These are phyloP conservation scores for Xylariaceae sp. DNA, from an alignment of 2,329 filamentous ascomycete genomes.

Conservation along the genomic window DNA sequence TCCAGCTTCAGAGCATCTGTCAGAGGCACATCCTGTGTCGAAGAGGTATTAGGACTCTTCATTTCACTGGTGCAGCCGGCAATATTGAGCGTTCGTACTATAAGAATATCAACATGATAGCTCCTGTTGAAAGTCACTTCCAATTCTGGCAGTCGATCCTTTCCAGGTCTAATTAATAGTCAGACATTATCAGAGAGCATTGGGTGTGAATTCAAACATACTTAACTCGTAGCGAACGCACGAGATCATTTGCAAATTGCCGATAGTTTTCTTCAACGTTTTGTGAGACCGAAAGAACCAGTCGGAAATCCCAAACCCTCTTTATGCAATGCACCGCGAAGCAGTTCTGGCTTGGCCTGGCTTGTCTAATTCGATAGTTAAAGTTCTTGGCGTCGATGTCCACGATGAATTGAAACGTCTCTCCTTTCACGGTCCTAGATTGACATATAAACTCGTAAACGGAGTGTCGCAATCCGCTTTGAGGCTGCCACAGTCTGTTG, in stretches of 20 bases:
- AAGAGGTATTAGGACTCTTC: not conserved
- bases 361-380: constrained; percentile 22
- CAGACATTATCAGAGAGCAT: not conserved
- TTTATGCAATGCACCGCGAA: constrained; percentile 38
- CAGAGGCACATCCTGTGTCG: not conserved
- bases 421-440: constrained; percentile 1
- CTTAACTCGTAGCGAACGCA: constrained; percentile 33
- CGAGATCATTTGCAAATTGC: constrained; percentile 35
- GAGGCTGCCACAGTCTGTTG: constrained; percentile 23
- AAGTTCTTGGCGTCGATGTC: constrained; percentile 36
- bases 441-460: constrained; percentile 34
- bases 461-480: constrained; percentile 22
- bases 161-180: constrained; percentile 24
- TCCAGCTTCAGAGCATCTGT: constrained; percentile 29
- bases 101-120: constrained; percentile 28
- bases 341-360: constrained; percentile 14
- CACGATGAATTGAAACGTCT: constrained; percentile 28
- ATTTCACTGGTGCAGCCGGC: constrained; percentile 28
- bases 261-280: constrained; percentile 29
- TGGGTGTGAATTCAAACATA: constrained; percentile 26
- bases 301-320: constrained; percentile 38
- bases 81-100: constrained; percentile 34
- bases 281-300: constrained; percentile 28
- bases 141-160: constrained; percentile 28
- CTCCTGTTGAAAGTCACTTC: constrained; percentile 31